Percentiles rank a stretch among this genome's conserved stretches.
Evolutionary conservation across 1,284 basidiomycete species (phyloP).

Genomic region (Thecaphora frezii): DNA sequence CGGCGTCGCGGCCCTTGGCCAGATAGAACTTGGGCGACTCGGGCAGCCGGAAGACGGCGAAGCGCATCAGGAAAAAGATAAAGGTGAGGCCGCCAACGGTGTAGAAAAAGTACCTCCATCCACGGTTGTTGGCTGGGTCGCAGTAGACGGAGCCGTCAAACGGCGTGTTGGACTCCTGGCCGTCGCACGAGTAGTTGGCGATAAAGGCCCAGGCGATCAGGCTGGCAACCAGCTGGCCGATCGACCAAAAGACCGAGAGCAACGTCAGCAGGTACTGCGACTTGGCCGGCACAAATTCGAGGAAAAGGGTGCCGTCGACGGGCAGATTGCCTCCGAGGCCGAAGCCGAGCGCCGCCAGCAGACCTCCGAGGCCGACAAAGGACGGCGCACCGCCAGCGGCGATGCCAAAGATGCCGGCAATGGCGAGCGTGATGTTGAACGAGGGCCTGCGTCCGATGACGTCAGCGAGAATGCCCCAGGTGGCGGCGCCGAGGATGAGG

Average conservation of each 20-base stretch:
- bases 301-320: conserved; percentile 58
- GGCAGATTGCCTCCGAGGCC: conserved; percentile 57
- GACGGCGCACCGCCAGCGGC: conserved; percentile 49
- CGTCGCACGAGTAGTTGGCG: conserved; percentile 50
- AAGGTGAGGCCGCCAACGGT: conserved; percentile 53
- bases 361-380: conserved; percentile 51
- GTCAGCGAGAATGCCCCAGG: conserved; percentile 56
- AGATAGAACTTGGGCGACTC: conserved; percentile 58
- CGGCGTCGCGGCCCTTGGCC: conserved; percentile 56
- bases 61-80: conserved; percentile 49
- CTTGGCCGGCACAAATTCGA: conserved; percentile 54
- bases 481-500: conserved; percentile 53
- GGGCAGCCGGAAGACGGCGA: conserved; percentile 54
- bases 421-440: conserved; percentile 56
- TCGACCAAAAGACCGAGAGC: conserved; percentile 57
- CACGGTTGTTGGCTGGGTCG: conserved; percentile 39
- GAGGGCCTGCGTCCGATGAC: conserved; percentile 54
- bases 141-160: conserved; percentile 22
- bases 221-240: conserved; percentile 54
- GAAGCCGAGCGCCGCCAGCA: conserved; percentile 51
- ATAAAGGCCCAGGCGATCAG: conserved; percentile 57
- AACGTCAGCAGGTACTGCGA: conserved; percentile 54
- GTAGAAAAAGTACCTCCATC: conserved; percentile 57
- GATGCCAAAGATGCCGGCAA: conserved; percentile 56
- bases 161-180: conserved; percentile 30